phyloP scores from a whole-genome alignment of 2,329 filamentous ascomycete genomes.

The Capronia coronata region DNA sequence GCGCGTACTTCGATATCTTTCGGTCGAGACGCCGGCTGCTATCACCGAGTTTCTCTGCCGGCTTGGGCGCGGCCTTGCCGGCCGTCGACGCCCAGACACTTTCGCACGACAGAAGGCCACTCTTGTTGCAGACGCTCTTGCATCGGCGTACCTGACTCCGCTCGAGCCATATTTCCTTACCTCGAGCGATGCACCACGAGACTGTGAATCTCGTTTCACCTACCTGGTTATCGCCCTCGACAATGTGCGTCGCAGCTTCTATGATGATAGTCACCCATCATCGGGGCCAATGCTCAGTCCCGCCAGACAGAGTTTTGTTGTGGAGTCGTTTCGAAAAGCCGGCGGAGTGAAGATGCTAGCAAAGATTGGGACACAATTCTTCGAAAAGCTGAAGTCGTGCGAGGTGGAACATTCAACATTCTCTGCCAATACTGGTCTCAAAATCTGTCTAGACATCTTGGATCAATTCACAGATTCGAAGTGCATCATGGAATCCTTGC shows the following conservation, averaged over 20 bases:
- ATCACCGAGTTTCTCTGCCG: constrained; percentile 82
- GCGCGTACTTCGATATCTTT: constrained; percentile 65
- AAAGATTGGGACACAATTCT: constrained; percentile 63
- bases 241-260: constrained; percentile 46
- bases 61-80: constrained; percentile 72
- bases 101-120: constrained; percentile 56
- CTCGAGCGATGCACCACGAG: constrained; percentile 40
- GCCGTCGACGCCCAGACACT: constrained; percentile 64
- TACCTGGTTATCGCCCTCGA: constrained; percentile 79
- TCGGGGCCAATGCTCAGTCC: constrained; percentile 12
- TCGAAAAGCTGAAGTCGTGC: constrained; percentile 49
- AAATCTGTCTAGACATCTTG: constrained; percentile 64
- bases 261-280: constrained; percentile 21
- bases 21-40: constrained; percentile 70
- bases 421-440: constrained; percentile 58
- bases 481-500: constrained; percentile 68
- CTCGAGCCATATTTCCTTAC: constrained; percentile 48
- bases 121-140: constrained; percentile 62
- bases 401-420: constrained; percentile 42
- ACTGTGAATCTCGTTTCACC: constrained; percentile 59
- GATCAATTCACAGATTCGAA: constrained; percentile 69
- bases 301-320: constrained; percentile 57
- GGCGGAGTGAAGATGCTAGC: constrained; percentile 70
- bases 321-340: constrained; percentile 78
- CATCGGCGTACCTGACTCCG: constrained; percentile 62